Evolutionary conservation across 2,329 filamentous ascomycete species (phyloP).

Genomic region (Onygenales sp.): DNA sequence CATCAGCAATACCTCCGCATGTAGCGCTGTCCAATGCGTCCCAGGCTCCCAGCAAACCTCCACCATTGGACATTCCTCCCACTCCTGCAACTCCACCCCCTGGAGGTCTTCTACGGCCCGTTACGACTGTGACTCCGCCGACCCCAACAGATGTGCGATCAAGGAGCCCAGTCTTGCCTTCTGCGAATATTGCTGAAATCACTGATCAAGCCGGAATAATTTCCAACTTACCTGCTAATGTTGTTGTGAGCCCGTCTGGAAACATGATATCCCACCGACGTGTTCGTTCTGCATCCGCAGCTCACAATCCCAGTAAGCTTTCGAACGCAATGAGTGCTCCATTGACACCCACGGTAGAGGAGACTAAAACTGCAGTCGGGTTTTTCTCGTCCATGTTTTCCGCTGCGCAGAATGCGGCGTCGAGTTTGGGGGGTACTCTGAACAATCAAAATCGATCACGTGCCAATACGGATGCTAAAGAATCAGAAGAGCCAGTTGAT

Average conservation of each 20-base stretch:
- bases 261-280: constrained; percentile 67
- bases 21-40: constrained; percentile 7
- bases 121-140: constrained; percentile 54
- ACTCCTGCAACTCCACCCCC: constrained; percentile 17
- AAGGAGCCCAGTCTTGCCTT: constrained; percentile 24
- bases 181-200: constrained; percentile 26
- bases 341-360: constrained; percentile 68
- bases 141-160: constrained; percentile 46
- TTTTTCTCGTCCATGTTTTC: constrained; percentile 95
- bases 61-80: constrained; percentile 11
- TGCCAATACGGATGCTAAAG: constrained; percentile 21
- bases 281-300: constrained; percentile 46
- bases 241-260: constrained; percentile 53
- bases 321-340: constrained; percentile 65
- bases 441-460: constrained; percentile 42
- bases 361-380: constrained; percentile 43
- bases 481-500: constrained; percentile 21
- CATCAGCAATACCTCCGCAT: constrained; percentile 22
- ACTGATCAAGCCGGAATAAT: constrained; percentile 23
- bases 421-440: constrained; percentile 58
- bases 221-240: constrained; percentile 27
- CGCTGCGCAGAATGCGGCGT: constrained; percentile 85
- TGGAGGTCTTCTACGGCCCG: constrained; percentile 28
- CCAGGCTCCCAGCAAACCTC: constrained; percentile 21
- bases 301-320: constrained; percentile 69